A percentile compares a stretch with the other conserved stretches of the same genome.
These are phyloP conservation scores for Tuber aestivum DNA, from an alignment of 495 filamentous ascomycete genomes.

Conservation along the genomic window DNA sequence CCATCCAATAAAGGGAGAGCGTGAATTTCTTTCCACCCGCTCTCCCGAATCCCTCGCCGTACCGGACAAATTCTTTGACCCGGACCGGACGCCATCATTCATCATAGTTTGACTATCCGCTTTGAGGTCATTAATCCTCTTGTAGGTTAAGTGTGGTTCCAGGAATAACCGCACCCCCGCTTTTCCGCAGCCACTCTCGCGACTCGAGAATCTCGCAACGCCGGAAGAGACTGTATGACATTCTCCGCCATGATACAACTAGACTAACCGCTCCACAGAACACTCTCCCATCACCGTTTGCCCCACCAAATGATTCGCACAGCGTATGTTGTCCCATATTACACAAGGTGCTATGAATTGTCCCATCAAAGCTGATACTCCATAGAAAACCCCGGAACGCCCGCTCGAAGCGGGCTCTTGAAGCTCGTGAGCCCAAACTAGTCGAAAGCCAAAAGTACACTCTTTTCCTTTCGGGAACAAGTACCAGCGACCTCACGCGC, in stretches of 20 bases:
- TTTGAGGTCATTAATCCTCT: no score
- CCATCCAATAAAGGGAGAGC: no score
- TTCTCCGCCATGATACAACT: background rate
- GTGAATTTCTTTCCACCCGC: no score
- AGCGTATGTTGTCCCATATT: constrained; percentile 26
- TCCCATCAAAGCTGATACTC: constrained; percentile 12
- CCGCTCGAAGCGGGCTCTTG: constrained; percentile 86
- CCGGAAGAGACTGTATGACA: no score
- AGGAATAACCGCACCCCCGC: no score
- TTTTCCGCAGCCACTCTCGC: no score
- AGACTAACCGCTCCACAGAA: background rate
- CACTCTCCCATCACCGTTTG: constrained; percentile 8
- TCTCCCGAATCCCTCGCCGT: no score
- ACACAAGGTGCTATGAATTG: background rate
- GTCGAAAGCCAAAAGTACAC: constrained; percentile 81
- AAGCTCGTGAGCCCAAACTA: constrained; percentile 82
- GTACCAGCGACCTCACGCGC: constrained; percentile 69
- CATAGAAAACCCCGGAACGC: constrained; percentile 67
- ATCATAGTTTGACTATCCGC: no score
- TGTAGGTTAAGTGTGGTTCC: no score
- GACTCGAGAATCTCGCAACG: no score
- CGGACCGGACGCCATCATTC: no score
- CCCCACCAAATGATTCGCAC: constrained; percentile 35
- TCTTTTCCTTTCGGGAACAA: constrained; percentile 77
- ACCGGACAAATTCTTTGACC: no score